Evolutionary conservation across 306 rosid species (phyloP).

Genomic region (Argentina anserina): DNA sequence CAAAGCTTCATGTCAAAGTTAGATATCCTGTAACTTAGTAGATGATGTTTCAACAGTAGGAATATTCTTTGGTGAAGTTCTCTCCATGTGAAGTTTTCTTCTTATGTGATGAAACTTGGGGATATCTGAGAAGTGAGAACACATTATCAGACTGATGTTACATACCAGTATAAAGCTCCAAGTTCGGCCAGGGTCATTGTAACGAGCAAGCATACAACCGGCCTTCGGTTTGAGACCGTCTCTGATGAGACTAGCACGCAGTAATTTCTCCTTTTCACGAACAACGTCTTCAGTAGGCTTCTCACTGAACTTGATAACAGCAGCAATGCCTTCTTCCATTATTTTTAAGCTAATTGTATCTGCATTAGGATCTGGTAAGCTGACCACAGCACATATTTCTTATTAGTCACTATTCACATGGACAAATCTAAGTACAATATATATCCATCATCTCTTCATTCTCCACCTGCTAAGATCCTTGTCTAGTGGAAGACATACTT

Average conservation of each 20-base stretch:
- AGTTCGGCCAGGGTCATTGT: constrained; percentile 92
- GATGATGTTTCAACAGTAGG: neutral
- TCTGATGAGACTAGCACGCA: constrained; percentile 45
- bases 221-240: constrained; percentile 65
- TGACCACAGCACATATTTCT: constrained; percentile 26
- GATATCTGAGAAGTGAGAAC: neutral
- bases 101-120: neutral
- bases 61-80: neutral
- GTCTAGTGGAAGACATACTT: constrained; percentile 79
- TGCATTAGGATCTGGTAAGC: constrained; percentile 80
- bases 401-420: neutral
- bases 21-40: neutral
- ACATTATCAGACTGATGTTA: neutral
- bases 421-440: neutral
- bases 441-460: neutral
- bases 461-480: constrained; percentile 59
- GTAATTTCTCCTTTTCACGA: constrained; percentile 44
- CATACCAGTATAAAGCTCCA: constrained; percentile 72
- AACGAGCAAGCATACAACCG: constrained; percentile 90
- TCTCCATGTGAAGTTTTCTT: neutral
- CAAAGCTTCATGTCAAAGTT: neutral
- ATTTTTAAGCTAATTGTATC: constrained; percentile 61
- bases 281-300: constrained; percentile 58
- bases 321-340: constrained; percentile 72
- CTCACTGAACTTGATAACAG: constrained; percentile 80